Evolutionary conservation across 306 rosid genomes (phyloP), one percentile per base, ranked within the genome.

Genomic region (Adenanthera pavonina): DNA sequence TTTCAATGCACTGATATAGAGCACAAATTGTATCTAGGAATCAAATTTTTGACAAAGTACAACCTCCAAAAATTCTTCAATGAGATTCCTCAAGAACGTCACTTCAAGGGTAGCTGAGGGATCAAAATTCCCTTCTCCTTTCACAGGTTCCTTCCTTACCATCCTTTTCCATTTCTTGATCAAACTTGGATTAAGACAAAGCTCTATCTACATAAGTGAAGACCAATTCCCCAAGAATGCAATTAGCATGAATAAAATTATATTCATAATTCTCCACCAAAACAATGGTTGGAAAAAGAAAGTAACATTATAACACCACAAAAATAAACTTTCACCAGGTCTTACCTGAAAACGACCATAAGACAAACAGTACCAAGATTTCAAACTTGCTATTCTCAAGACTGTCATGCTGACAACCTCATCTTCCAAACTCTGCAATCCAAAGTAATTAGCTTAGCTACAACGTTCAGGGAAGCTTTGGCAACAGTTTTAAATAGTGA

Each of bases 271-370:
- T 47, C 62, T 65, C 35, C 73, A 74, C 49, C 62, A 46, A 14
- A 84, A 34, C 67, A 86, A 61, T 48, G 35, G 72, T 59, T 15
- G 15, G 38, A 9, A 67, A 41, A 70, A 75, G 14, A 33, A 35
- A 47, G 81, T 56, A 19, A 81, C 73, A 71, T 66, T 66, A 19
- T 52, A 65, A 48, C 54, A 66, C 59, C 46, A 54, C 7, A 70
- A 54, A 75, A 69, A n/a, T 49, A 49, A 2, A 62, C 57, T 68
- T 25, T 41, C 2, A 34, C 41, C 49, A 52, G 14, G 57, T 80
- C 82, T 77, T 85, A 95, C 99, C 98, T 93, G 99, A 89, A 95
- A 95, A 67, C 97, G 95, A 75, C 98, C 99, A 81, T 90, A 90
- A 61, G 98, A 93, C 86, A 95, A 88, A 85, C 98, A 88, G 84